Percentiles rank a stretch among this genome's conserved stretches.
These are phyloP conservation scores for Amanita pallidorosea DNA, from an alignment of 768 basidiomycete species.

Conservation along the genomic window DNA sequence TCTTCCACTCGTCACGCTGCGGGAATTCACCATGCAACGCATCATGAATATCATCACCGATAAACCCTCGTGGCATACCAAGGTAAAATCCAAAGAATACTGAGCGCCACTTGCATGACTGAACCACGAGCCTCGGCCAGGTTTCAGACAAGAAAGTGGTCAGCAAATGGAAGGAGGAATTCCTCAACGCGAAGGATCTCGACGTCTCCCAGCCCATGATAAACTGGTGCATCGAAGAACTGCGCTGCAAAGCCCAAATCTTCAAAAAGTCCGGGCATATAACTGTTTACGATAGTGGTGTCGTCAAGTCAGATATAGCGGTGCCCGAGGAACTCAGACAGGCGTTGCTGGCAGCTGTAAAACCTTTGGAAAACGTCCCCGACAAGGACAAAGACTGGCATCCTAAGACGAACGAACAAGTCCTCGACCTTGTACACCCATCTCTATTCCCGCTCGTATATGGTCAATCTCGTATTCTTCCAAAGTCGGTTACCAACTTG, in stretches of 20 bases:
- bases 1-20: conserved; percentile 14
- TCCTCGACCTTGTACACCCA: conserved; percentile 4
- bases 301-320: conserved; percentile 21
- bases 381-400: not conserved
- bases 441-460: conserved; percentile 3
- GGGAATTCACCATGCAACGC: conserved; percentile 22
- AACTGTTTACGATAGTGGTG: conserved; percentile 7
- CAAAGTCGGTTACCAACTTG: not conserved
- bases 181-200: not conserved
- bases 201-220: conserved; percentile 10
- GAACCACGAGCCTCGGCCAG: not conserved
- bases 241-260: conserved; percentile 12
- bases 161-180: conserved; percentile 2
- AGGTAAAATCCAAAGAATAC: conserved; percentile 17
- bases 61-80: conserved; percentile 21
- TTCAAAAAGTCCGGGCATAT: conserved; percentile 4
- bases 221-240: conserved; percentile 13
- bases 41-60: conserved; percentile 26
- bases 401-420: conserved; percentile 1
- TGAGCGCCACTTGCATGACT: not conserved
- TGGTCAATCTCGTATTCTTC: not conserved
- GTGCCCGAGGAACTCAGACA: conserved; percentile 7
- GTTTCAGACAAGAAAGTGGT: conserved; percentile 1
- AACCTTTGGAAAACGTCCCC: conserved; percentile 2
- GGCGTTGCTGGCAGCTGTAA: not conserved